Percentiles rank a stretch among this genome's conserved stretches.
These are phyloP conservation scores for Quambalaria eucalypti DNA, from an alignment of 1,284 basidiomycete species.

Conservation along the genomic window DNA sequence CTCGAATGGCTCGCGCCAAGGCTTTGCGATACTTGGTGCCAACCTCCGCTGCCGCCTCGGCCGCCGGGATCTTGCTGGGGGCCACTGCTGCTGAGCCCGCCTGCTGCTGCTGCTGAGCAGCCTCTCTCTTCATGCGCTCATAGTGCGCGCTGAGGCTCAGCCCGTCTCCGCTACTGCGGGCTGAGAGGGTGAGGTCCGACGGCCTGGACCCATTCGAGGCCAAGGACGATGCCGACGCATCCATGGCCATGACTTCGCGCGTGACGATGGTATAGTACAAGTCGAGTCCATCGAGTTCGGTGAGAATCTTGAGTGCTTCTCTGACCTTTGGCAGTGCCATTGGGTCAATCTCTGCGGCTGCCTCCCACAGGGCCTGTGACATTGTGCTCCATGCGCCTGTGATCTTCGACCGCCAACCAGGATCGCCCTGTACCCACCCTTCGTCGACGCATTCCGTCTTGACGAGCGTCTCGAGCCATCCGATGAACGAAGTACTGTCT, in stretches of 20 bases:
- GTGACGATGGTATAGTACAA: conserved; percentile 17
- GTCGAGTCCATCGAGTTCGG: conserved; percentile 12
- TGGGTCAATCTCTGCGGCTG: conserved; percentile 11
- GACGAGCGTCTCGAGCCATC: background rate
- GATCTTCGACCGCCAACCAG: conserved; percentile 3
- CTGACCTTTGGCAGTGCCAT: conserved; percentile 7
- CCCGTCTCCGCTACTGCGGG: too few species aligned
- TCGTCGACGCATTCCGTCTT: background rate
- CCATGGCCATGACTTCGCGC: conserved; percentile 10
- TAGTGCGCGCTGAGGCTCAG: background rate
- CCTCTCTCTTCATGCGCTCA: background rate
- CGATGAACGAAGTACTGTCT: background rate
- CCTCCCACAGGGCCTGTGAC: conserved; percentile 12
- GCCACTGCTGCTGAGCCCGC: too few species aligned
- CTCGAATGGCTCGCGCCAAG: conserved; percentile 9
- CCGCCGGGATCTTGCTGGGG: too few species aligned
- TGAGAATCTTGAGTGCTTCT: conserved; percentile 1
- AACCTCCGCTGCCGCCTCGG: background rate
- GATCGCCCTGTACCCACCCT: background rate
- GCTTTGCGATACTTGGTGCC: conserved; percentile 9
- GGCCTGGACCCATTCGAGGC: too few species aligned
- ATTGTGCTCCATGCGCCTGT: conserved; percentile 10
- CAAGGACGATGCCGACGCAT: too few species aligned
- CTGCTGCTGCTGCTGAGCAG: too few species aligned
- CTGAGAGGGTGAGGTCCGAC: background rate